A percentile compares a stretch with the other conserved stretches of the same genome.
Conservation (phyloP, 2,329 filamentous ascomycete species). For the Diplodia scrobiculata region DNA sequence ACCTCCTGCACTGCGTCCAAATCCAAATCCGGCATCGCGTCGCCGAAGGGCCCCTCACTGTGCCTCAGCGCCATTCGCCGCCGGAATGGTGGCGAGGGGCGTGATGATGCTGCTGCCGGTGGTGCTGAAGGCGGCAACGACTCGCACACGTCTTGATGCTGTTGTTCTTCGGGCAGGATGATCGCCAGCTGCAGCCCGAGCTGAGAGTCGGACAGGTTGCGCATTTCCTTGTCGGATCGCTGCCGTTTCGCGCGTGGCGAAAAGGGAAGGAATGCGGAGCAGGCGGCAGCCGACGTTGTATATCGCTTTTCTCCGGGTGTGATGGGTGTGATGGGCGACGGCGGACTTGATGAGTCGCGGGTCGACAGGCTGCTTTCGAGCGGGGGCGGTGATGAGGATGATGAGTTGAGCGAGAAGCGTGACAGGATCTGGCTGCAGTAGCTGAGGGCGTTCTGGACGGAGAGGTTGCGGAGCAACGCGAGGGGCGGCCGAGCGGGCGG, state of each 20-base stretch:
- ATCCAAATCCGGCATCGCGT: constrained; percentile 15
- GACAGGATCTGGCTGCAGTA: neutral
- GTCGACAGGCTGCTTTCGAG: neutral
- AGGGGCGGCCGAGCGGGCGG: neutral
- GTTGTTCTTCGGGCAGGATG: constrained; percentile 1
- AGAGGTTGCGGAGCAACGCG: neutral
- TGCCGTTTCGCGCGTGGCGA: neutral
- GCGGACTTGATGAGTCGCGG: neutral
- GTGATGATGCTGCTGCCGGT: neutral
- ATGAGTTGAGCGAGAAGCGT: neutral
- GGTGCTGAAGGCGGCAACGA: too few relatives aligned
- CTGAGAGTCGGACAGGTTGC: constrained; percentile 9
- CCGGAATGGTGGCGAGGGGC: neutral
- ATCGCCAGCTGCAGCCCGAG: constrained; percentile 13
- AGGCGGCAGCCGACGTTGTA: neutral
- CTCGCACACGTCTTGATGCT: too few relatives aligned
- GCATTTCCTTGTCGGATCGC: neutral
- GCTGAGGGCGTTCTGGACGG: neutral
- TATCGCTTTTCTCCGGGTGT: neutral
- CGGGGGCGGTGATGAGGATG: neutral
- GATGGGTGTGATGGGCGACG: neutral
- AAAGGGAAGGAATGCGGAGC: neutral
- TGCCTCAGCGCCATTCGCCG: neutral
- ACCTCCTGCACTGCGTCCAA: neutral
- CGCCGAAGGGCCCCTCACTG: neutral